Base-by-base conservation (phyloP, 345 rosid species). In the Eucalyptus paniculata region DNA sequence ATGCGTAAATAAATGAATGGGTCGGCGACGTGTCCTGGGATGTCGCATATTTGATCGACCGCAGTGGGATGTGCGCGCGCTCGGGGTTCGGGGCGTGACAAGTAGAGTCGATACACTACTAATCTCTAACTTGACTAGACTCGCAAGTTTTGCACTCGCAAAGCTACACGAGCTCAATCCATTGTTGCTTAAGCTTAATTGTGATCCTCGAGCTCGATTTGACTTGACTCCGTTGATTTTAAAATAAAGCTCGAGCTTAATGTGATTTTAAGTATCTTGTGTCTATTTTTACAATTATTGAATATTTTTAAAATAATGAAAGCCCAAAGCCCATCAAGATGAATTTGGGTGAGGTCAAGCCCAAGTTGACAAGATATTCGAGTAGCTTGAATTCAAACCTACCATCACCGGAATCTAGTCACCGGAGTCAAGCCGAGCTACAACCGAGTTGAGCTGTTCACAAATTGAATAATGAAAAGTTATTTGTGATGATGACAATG, bases 351-450 rank as follows among this genome's bases (percentile, higher is more conserved):
- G 7, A 26, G 32, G 16, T 60, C 16, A 0, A 28, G 67, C 67
- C 3, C 1, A 0, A 60, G 15, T 60, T 0, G 16, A 60, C 32
- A 60, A 60, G 32, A 60, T 60, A 26, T 12, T 60, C 7, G 0
- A 60, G 32, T 28, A 60, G 67, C n/a, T 60, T 60, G 67, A 60
- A 60, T 28, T 60, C 8, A 12, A 60, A 60, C 17, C 0, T 12
- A 1, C 6, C 8, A 0, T 26, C 3, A 60, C n/a, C n/a, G n/a
- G n/a, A n/a, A n/a, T n/a, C n/a, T n/a, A n/a, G n/a, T n/a, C n/a
- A n/a, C n/a, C n/a, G n/a, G n/a, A 60, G 32, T 60, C 16, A 3
- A 28, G 67, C 8, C 16, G 0, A 60, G 67, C 16, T 12, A 60
- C 67, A 56, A 56, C 62, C 13, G 1, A 60, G 32, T 60, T 28